Evolutionary conservation across 192 early-diverging fungal species (phyloP).

Genomic region (Rhizoclosmatium sp.): DNA sequence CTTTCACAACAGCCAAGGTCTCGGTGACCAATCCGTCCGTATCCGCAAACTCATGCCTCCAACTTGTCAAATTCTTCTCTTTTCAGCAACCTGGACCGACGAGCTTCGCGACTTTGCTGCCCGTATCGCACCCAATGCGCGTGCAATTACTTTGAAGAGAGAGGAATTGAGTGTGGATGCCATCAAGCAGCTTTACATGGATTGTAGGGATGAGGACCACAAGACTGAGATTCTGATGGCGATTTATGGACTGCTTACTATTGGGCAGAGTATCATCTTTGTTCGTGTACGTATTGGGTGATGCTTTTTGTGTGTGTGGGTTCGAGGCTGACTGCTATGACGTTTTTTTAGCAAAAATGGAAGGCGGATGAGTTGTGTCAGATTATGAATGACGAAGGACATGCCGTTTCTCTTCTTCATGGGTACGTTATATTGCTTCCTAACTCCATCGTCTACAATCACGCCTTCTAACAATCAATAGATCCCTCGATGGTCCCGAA

Average conservation of each 20-base stretch:
- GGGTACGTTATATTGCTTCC: conserved; percentile 51
- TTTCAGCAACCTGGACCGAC: conserved; percentile 94
- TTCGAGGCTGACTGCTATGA: background rate
- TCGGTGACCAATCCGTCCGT: conserved; percentile 87
- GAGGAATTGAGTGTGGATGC: conserved; percentile 93
- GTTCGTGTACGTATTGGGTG: conserved; percentile 66
- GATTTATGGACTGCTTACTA: conserved; percentile 79
- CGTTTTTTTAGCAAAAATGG: conserved; percentile 64
- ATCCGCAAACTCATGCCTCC: conserved; percentile 84
- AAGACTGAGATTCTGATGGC: conserved; percentile 67
- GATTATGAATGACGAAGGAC: conserved; percentile 82
- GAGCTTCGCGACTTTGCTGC: conserved; percentile 78
- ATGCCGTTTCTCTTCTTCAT: conserved; percentile 83
- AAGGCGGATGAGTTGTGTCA: conserved; percentile 82
- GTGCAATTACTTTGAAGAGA: conserved; percentile 82
- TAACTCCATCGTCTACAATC: background rate
- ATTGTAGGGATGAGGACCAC: conserved; percentile 80
- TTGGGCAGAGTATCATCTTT: conserved; percentile 98
- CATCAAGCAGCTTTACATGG: conserved; percentile 98
- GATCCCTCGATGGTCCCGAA: conserved; percentile 70
- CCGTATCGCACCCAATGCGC: conserved; percentile 84
- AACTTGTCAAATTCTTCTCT: conserved; percentile 85
- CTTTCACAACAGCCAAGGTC: conserved; percentile 39
- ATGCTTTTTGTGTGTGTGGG: background rate
- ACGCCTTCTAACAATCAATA: background rate